A percentile compares a stretch with the other conserved stretches of the same genome.
Evolutionary conservation across 2,329 filamentous ascomycete genomes (phyloP).

Genomic region (Davidsoniella virescens): DNA sequence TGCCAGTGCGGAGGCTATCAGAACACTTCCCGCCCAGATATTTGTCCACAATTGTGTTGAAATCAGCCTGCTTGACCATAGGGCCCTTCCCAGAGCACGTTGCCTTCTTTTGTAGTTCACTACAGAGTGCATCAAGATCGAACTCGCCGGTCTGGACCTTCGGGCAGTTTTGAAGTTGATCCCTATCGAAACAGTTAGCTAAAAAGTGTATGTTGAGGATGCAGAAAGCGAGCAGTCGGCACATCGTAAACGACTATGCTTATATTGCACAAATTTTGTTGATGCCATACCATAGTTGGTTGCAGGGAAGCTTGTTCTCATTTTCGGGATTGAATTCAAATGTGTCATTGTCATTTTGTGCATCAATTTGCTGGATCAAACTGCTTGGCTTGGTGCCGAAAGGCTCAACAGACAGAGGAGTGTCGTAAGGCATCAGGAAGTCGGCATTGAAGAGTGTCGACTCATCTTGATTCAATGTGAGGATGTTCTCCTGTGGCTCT

Average conservation of each 20-base stretch:
- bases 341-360: conserved; percentile 43
- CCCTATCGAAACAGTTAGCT: conserved; percentile 32
- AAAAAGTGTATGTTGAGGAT: not conserved
- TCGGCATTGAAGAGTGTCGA: conserved; percentile 49
- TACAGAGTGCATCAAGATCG: conserved; percentile 83
- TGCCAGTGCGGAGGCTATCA: not conserved
- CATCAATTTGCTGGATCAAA: conserved; percentile 10
- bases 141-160: conserved; percentile 83
- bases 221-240: too few species aligned
- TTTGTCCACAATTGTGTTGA: conserved; percentile 60
- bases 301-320: conserved; percentile 17
- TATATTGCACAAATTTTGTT: not conserved
- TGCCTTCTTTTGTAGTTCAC: conserved; percentile 85
- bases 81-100: conserved; percentile 86
- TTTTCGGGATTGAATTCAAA: conserved; percentile 41
- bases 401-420: conserved; percentile 22
- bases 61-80: conserved; percentile 76
- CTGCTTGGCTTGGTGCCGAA: conserved; percentile 1
- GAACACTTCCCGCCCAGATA: conserved; percentile 33
- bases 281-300: conserved; percentile 10
- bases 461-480: conserved; percentile 29
- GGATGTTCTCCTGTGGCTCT: conserved; percentile 69
- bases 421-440: conserved; percentile 68
- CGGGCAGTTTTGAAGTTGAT: conserved; percentile 71
- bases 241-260: too few species aligned